A percentile compares a stretch with the other conserved stretches of the same genome.
phyloP scores from a whole-genome alignment of 2,329 filamentous ascomycete species.

The Aspergillus arachidicola region DNA sequence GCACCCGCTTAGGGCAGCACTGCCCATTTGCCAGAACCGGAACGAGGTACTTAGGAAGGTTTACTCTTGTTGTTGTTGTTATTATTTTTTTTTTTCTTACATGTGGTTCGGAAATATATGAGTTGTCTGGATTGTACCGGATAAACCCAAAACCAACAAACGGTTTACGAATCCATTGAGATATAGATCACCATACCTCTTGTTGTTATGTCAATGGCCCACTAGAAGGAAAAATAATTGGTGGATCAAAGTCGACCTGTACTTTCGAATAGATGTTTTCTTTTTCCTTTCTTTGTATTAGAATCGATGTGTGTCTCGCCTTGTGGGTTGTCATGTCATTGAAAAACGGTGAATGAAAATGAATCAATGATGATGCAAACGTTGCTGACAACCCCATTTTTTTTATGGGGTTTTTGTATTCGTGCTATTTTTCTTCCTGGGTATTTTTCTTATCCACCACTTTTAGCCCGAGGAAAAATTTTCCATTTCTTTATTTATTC shows the following conservation, averaged over 20 bases:
- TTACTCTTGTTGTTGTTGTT: background rate
- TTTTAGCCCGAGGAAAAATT: background rate
- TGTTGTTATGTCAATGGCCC: background rate
- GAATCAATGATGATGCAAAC: conserved; percentile 8
- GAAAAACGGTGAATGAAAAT: background rate
- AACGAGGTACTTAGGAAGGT: background rate
- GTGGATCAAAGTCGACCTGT: background rate
- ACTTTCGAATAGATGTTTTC: background rate
- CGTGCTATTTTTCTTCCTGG: background rate
- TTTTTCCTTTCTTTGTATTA: conserved; percentile 9
- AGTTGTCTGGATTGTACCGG: background rate
- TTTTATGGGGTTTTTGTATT: background rate
- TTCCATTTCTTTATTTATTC: background rate
- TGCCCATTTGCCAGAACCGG: background rate
- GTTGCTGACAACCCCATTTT: background rate
- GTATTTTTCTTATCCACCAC: background rate
- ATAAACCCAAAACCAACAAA: background rate
- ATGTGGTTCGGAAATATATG: background rate
- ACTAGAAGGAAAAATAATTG: background rate
- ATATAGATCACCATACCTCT: background rate
- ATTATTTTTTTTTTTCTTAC: background rate
- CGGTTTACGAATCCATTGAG: background rate
- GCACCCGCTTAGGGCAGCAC: conserved; percentile 2
- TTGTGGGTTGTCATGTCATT: background rate
- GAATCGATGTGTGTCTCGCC: background rate